phyloP scores from a whole-genome alignment of 2,329 filamentous ascomycete species.

The Monilinia fructigena region DNA sequence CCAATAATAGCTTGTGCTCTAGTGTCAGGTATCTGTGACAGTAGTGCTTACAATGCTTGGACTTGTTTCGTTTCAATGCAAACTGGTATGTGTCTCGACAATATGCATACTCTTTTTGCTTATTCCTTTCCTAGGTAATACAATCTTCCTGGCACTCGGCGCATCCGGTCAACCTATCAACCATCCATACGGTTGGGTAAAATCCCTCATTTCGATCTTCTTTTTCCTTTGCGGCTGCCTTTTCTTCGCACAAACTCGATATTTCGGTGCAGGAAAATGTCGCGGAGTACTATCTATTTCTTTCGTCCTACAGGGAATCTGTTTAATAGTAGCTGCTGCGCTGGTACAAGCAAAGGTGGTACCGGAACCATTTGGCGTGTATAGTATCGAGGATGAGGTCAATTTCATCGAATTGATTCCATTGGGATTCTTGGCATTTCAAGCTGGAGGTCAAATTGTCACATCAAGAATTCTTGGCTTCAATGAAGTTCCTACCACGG shows the following conservation, averaged over 20 bases:
- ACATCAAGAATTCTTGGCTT: slow-evolving; percentile 67
- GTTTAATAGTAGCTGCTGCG: slow-evolving; percentile 53
- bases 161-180: slow-evolving; percentile 51
- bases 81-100: slow-evolving; percentile 43
- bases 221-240: slow-evolving; percentile 56
- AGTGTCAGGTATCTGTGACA: slow-evolving; percentile 49
- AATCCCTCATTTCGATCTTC: slow-evolving; percentile 52
- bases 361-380: slow-evolving; percentile 44
- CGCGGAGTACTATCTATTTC: slow-evolving; percentile 48
- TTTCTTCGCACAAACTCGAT: slow-evolving; percentile 44
- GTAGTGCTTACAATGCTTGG: slow-evolving; percentile 49
- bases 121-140: slow-evolving; percentile 49
- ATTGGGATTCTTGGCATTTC: slow-evolving; percentile 58
- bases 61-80: slow-evolving; percentile 53
- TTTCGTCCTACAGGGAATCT: slow-evolving; percentile 52
- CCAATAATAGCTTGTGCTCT: slow-evolving; percentile 47
- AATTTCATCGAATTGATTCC: slow-evolving; percentile 47
- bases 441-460: slow-evolving; percentile 77
- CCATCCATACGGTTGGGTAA: slow-evolving; percentile 53
- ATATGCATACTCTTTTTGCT: not conserved
- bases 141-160: slow-evolving; percentile 61
- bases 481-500: slow-evolving; percentile 72
- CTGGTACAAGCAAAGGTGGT: slow-evolving; percentile 50
- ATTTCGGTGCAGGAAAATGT: slow-evolving; percentile 33
- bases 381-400: slow-evolving; percentile 34